Evolutionary conservation across 2,329 filamentous ascomycete genomes (phyloP), one percentile per base, ranked within the genome.

Genomic region (Trichophyton benhamiae): DNA sequence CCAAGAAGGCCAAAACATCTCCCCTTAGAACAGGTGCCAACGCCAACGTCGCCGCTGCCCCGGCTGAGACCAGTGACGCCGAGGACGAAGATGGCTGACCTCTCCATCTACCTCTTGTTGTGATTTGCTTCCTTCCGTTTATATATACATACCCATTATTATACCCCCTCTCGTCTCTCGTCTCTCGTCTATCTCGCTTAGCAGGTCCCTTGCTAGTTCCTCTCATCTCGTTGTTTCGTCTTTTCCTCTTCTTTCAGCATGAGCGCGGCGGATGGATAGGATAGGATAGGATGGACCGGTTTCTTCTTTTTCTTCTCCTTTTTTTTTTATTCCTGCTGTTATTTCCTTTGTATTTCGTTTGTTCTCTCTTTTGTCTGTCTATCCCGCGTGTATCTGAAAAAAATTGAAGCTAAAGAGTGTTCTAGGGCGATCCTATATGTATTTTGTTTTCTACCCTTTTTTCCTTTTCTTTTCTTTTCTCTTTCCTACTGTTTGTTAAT

Each of bases 61-160:
- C 27, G 2, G 15, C 13, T 0, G 27, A 27, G 5, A n/a, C 20
- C 49, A 11, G 13, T 17, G 46, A 49, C 27, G 80, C 78, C 60
- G 80, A 81, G 67, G 80, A 80, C 65, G 79, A 79, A 60, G 79
- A 81, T 63, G 79, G 74, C 64, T 76, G 66, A 49, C 60, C 55
- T 27, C 46, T 27, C 46, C 64, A 62, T 68, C 61, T 61, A 60
- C 57, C 65, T 64, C 61, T 65, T 61, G 67, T 66, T 62, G 20
- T 65, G 62, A 58, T 65, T 62, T 64, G 53, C 58, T 60, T 61
- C 53, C 44, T 22, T 17, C 30, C 49, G 48, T 58, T 44, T 44
- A 15, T 49, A 27, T 49, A 25, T 49, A 49, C 25, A 49, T 46
- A 57, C 65, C 65, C 63, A 57, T 58, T 49, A 62, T 52, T 55